A percentile compares a stretch with the other conserved stretches of the same genome.
These are phyloP conservation scores for Chlorella vulgaris DNA, from an alignment of 139 green algal species.

Conservation along the genomic window DNA sequence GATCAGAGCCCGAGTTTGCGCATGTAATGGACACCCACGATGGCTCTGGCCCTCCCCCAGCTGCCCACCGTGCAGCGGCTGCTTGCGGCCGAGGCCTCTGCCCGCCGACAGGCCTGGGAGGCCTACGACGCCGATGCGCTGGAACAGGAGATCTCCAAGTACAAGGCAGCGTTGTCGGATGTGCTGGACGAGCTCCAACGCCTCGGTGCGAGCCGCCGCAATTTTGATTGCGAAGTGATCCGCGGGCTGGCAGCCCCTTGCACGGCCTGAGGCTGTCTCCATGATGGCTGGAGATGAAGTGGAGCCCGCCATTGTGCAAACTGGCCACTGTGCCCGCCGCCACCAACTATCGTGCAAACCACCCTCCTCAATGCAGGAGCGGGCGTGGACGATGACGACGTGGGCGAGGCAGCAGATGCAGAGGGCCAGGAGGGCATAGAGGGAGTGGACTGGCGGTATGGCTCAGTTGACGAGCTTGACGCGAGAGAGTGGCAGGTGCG, in stretches of 20 bases:
- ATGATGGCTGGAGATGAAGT: too few relatives aligned
- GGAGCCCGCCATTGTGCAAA: too few relatives aligned
- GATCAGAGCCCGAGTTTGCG: too few relatives aligned
- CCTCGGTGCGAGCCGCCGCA: not conserved
- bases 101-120: slow-evolving; percentile 14
- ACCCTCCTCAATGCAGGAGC: not conserved
- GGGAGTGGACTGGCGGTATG: slow-evolving; percentile 62
- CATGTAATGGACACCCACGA: too few relatives aligned
- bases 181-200: slow-evolving; percentile 10
- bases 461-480: slow-evolving; percentile 79
- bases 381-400: not conserved
- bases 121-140: slow-evolving; percentile 10
- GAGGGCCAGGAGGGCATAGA: slow-evolving; percentile 51
- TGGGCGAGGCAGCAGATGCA: slow-evolving; percentile 27
- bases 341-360: not conserved
- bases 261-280: too few relatives aligned
- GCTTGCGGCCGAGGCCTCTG: not conserved
- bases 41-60: not conserved
- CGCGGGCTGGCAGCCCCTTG: not conserved
- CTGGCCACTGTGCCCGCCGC: too few relatives aligned
- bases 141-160: slow-evolving; percentile 23
- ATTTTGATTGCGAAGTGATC: not conserved
- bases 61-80: slow-evolving; percentile 9
- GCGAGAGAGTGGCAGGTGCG: slow-evolving; percentile 76
- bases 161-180: slow-evolving; percentile 28